These are phyloP conservation scores for Verticillium dahliae DNA, from an alignment of 2,329 filamentous ascomycete genomes.

Conservation along the genomic window DNA sequence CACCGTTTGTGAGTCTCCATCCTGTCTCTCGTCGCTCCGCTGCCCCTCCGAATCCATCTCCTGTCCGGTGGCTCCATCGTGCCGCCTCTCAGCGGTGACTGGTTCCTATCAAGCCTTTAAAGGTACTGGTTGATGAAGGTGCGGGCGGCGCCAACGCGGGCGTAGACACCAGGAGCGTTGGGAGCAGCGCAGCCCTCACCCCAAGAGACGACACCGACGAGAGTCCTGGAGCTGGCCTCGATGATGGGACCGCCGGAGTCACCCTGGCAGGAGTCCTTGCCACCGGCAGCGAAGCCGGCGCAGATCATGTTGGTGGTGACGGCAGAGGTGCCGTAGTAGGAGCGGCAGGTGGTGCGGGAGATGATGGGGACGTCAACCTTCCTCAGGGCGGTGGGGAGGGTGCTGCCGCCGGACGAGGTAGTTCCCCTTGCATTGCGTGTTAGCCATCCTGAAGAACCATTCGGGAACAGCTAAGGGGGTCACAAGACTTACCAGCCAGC, in stretches of 20 bases:
- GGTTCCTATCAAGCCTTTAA: not conserved
- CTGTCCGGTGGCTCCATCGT: too few species aligned
- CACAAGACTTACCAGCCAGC: conserved; percentile 19
- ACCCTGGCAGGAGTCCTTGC: conserved; percentile 23
- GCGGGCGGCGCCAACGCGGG: conserved; percentile 17
- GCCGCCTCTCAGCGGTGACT: too few species aligned
- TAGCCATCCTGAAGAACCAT: too few species aligned
- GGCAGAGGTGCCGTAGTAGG: conserved; percentile 14
- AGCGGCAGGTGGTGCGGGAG: conserved; percentile 17
- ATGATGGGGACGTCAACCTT: conserved; percentile 24
- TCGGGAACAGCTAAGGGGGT: too few species aligned
- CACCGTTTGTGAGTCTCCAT: too few species aligned
- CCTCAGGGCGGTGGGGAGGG: conserved; percentile 13
- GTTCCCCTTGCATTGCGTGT: conserved; percentile 10
- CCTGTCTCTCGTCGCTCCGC: too few species aligned
- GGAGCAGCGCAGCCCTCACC: conserved; percentile 20
- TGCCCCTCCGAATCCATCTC: too few species aligned
- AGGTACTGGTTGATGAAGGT: conserved; percentile 18
- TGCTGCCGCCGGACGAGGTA: conserved; percentile 9
- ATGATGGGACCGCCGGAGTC: conserved; percentile 25
- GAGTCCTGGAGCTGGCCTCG: conserved; percentile 9
- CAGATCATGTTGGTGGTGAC: conserved; percentile 25
- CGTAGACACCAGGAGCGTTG: conserved; percentile 20
- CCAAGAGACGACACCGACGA: conserved; percentile 23
- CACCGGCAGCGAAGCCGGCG: conserved; percentile 18